phyloP scores from a whole-genome alignment of 768 basidiomycete genomes.

The Trametes meyenii region DNA sequence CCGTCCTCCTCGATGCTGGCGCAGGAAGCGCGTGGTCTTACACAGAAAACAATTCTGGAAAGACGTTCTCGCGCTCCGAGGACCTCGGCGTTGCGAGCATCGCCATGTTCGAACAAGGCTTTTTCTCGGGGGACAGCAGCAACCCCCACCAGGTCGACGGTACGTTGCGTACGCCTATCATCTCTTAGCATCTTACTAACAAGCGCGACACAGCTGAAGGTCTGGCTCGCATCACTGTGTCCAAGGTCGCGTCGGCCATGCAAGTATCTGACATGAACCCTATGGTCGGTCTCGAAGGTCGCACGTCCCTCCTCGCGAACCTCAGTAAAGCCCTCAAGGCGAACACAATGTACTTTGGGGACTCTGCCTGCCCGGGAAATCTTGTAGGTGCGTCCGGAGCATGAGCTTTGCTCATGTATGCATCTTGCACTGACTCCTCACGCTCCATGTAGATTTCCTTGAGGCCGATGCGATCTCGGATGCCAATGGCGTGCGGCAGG shows the following conservation, averaged over 20 bases:
- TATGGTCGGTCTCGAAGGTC: slow-evolving; percentile 89
- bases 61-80: slow-evolving; percentile 66
- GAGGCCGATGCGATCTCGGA: slow-evolving; percentile 53
- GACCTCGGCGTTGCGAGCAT: slow-evolving; percentile 90
- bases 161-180: slow-evolving; percentile 38
- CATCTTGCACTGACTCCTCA: neutral
- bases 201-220: slow-evolving; percentile 57
- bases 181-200: neutral
- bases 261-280: slow-evolving; percentile 82
- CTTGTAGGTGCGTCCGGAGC: slow-evolving; percentile 58
- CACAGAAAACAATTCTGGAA: slow-evolving; percentile 56
- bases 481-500: slow-evolving; percentile 37
- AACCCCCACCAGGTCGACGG: slow-evolving; percentile 83
- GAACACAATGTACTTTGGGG: slow-evolving; percentile 71
- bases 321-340: slow-evolving; percentile 71
- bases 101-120: slow-evolving; percentile 83
- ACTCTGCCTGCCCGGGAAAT: slow-evolving; percentile 76
- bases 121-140: slow-evolving; percentile 69
- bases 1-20: slow-evolving; percentile 93
- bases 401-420: neutral
- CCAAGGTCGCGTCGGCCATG: slow-evolving; percentile 66
- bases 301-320: slow-evolving; percentile 73
- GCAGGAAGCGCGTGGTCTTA: slow-evolving; percentile 86
- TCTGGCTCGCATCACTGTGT: slow-evolving; percentile 62
- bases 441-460: slow-evolving; percentile 61